Conservation (phyloP, 257 asterid species). For the Nicotiana otophora region DNA sequence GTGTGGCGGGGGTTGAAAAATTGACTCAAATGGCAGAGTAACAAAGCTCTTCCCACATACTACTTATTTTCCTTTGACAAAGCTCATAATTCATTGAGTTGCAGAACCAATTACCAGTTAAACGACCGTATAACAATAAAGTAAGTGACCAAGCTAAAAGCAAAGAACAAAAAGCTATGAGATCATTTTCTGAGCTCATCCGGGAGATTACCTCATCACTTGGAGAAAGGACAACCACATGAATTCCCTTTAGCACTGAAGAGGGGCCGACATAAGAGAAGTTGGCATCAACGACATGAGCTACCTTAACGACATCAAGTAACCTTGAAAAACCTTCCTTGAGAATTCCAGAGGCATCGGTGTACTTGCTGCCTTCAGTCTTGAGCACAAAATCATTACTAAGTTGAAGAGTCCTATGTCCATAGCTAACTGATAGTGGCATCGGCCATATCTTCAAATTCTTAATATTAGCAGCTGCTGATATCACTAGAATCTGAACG, state of each 20-base stretch:
- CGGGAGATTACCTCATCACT: conserved; percentile 47
- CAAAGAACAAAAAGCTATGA: neutral
- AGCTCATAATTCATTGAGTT: neutral
- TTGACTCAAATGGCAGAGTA: neutral
- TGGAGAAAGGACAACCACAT: conserved; percentile 57
- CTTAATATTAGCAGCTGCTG: conserved; percentile 35
- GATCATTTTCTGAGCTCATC: neutral
- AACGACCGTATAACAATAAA: neutral
- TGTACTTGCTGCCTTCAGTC: conserved; percentile 62
- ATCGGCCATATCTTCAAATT: conserved; percentile 79
- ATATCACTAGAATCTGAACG: conserved; percentile 24
- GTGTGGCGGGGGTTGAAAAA: neutral
- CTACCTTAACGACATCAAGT: conserved; percentile 34
- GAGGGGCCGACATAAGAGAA: conserved; percentile 41
- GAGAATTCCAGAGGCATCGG: conserved; percentile 70
- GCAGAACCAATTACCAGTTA: neutral
- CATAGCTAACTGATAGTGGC: conserved; percentile 71
- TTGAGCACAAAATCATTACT: conserved; percentile 55
- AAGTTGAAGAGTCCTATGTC: conserved; percentile 41
- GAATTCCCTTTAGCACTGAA: conserved; percentile 57
- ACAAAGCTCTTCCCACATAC: neutral
- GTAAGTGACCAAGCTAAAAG: neutral
- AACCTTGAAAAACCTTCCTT: conserved; percentile 61
- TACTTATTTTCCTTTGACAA: neutral
- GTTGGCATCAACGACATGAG: conserved; percentile 50